Base-by-base conservation (phyloP, 164 flowering plant species). In the Nymphaea colorata region DNA sequence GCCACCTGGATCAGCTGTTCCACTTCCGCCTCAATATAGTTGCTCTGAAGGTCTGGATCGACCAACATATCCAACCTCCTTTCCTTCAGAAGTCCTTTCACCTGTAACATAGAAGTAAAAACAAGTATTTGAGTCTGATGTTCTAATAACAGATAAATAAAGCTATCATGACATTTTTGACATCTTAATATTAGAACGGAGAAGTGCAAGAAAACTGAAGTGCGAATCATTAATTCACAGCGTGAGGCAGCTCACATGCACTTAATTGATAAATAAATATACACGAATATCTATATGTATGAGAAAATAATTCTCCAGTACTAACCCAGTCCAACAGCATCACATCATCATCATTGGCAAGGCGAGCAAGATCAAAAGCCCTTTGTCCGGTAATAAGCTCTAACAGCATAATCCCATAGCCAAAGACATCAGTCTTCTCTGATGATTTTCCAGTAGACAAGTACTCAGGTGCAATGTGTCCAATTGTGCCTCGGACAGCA, bases 301-400 rank as follows among this genome's bases (percentile, higher is more conserved):
- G 36, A 25, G 36, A 25, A 25, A 25, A 25, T 25, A 55, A 55
- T 10, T 6, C 6, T 1, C 5, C 15, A 61, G 17, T 16, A 61
- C 63, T 61, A 61, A 91, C 98, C 98, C 98, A 92, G 74, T 92
- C 98, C 57, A 92, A 94, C 69, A 92, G 72, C 98, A 92, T 92
- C 76, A 92, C 98, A 82, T 92, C 98, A 66, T 92, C 96, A 67
- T 92, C 96, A 74, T 90, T 92, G 25, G 96, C 98, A 73, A 92
- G 98, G 66, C 96, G 82, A 67, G 98, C 98, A 68, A 92, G 94
- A 79, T 90, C 98, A 77, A 88, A 92, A 51, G 96, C 96, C 74
- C 96, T 77, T 72, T 90, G 98, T 47, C 98, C 98, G 11, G 98
- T 92, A 47, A 92, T 90, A 62, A 92, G 87, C 78, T 92, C 98